These are phyloP conservation scores for Phaffomyces thermotolerans DNA, from an alignment of 805 yeast genomes.

Conservation along the genomic window DNA sequence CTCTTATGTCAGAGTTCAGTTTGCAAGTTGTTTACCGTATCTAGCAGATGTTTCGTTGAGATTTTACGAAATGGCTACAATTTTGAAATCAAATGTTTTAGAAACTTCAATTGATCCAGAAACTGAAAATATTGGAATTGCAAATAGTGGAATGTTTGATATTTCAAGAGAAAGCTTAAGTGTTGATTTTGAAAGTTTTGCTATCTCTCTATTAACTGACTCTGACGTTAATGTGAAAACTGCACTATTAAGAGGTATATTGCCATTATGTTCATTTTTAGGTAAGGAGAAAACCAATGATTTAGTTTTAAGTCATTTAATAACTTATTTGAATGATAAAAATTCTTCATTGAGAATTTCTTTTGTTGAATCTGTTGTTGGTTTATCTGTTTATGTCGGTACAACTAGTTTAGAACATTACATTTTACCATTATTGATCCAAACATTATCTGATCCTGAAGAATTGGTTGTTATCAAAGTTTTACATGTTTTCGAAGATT, in stretches of 20 bases:
- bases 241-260: slow-evolving; percentile 61
- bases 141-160: slow-evolving; percentile 28
- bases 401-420: slow-evolving; percentile 79
- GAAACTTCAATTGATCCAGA: slow-evolving; percentile 37
- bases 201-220: slow-evolving; percentile 65
- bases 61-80: slow-evolving; percentile 55
- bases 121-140: slow-evolving; percentile 32
- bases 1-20: slow-evolving; percentile 49
- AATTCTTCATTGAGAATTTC: slow-evolving; percentile 59
- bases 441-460: slow-evolving; percentile 77
- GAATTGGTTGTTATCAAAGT: slow-evolving; percentile 73
- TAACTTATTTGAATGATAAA: slow-evolving; percentile 83
- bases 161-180: slow-evolving; percentile 38
- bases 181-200: slow-evolving; percentile 55
- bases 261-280: slow-evolving; percentile 71
- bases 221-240: slow-evolving; percentile 57
- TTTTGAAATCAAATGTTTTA: slow-evolving; percentile 34
- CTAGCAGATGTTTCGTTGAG: slow-evolving; percentile 58
- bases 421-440: slow-evolving; percentile 75
- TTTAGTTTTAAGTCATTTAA: slow-evolving; percentile 78
- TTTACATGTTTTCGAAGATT: slow-evolving; percentile 47
- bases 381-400: slow-evolving; percentile 76
- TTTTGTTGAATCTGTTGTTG: slow-evolving; percentile 64
- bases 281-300: slow-evolving; percentile 88
- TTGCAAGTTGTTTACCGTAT: slow-evolving; percentile 68